Evolutionary conservation across 257 asterid species (phyloP), one percentile per base, ranked within the genome.

Genomic region (Verbascum thapsus): DNA sequence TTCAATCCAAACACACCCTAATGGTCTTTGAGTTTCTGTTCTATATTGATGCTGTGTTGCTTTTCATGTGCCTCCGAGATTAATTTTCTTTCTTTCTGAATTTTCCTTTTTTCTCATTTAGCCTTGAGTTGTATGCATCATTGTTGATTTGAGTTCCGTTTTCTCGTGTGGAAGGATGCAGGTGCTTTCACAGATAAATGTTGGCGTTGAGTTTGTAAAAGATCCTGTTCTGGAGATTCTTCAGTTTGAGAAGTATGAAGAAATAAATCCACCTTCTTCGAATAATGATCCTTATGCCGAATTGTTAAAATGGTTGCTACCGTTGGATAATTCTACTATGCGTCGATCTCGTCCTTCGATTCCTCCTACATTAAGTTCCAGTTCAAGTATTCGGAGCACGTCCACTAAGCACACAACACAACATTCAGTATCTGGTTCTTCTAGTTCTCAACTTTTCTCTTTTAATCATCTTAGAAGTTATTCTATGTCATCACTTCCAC

Each of bases 401-500:
- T 73, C 94, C 61, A 67, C 77, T 30, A 85, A 26, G 32, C 32
- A 77, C 58, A 67, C 77, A 38, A 85, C n/a, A n/a, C n/a, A 77
- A 71, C 71, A 86, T 35, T 40, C 58, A 58, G 52, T 69, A 55
- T 69, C 94, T 38, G 76, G 68, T 23, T 69, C 88, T 69, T 74
- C 89, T 64, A 78, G 89, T 39, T 82, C 94, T 48, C 94, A 80
- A 72, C 69, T 82, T 32, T 82, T 85, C 71, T 80, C 89, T 61
- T 82, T 85, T 51, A 76, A 87, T 63, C 56, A 85, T 66, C 74
- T 82, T 48, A 82, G 94, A 77, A 85, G 94, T 70, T 85, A 85
- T 68, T 85, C 94, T 58, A 85, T 85, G 94, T 80, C 87, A 63
- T 80, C 89, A 73, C 83, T 85, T 64, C 89, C 94, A 9, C 87